These are phyloP conservation scores for Rosa persica DNA, from an alignment of 306 rosid genomes.

Conservation along the genomic window DNA sequence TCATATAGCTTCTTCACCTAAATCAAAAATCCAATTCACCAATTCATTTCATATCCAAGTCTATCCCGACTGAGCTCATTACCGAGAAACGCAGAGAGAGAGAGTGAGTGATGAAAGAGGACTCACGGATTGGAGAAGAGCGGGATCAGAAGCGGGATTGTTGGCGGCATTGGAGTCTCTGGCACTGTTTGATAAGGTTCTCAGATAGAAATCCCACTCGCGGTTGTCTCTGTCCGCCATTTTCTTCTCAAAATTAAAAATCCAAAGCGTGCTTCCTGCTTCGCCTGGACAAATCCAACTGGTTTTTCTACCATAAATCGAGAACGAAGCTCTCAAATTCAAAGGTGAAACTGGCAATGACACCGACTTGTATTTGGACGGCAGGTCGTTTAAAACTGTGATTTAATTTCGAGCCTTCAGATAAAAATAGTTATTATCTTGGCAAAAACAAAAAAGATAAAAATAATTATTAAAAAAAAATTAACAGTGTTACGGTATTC, in stretches of 20 bases:
- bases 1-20: constrained; percentile 80
- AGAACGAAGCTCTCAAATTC: too few species aligned
- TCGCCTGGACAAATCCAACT: neutral
- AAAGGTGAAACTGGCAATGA: too few species aligned
- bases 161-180: constrained; percentile 75
- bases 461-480: too few species aligned
- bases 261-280: neutral
- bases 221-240: constrained; percentile 51
- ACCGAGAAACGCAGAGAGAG: neutral
- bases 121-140: constrained; percentile 75
- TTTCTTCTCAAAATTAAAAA: neutral
- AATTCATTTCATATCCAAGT: neutral
- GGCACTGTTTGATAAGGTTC: constrained; percentile 62
- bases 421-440: too few species aligned
- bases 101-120: neutral
- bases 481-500: too few species aligned
- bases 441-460: too few species aligned
- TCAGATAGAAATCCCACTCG: constrained; percentile 81
- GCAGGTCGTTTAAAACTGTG: too few species aligned
- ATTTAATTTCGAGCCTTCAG: too few species aligned
- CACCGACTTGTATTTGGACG: too few species aligned
- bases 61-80: neutral
- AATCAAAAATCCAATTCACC: constrained; percentile 7
- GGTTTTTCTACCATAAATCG: neutral
- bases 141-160: constrained; percentile 83